These are phyloP conservation scores for Leonotis leonurus DNA, from an alignment of 257 asterid species.

Conservation along the genomic window DNA sequence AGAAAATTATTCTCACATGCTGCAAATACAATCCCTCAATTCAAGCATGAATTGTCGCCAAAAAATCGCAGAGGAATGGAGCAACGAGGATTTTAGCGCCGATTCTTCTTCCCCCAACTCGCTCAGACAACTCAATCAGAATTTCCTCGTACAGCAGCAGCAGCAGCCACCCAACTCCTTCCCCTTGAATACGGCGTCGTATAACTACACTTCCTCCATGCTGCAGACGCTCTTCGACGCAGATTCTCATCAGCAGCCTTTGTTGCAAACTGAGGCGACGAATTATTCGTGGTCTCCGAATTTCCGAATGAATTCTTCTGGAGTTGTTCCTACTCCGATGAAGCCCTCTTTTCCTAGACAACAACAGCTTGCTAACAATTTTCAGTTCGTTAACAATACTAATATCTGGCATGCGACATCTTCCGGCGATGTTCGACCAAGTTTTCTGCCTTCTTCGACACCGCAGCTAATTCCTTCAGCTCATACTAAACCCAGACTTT, in stretches of 20 bases:
- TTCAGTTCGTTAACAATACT: constrained; percentile 23
- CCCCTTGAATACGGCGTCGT: constrained; percentile 31
- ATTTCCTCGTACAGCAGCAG: constrained; percentile 15
- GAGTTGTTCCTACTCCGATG: constrained; percentile 9
- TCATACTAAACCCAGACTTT: not conserved
- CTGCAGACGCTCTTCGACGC: constrained; percentile 42
- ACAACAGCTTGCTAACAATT: constrained; percentile 17
- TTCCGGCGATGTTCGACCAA: constrained; percentile 12
- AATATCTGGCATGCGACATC: constrained; percentile 23
- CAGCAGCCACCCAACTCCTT: constrained; percentile 19
- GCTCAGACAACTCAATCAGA: constrained; percentile 6
- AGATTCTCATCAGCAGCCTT: constrained; percentile 27
- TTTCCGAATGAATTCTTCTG: constrained; percentile 22
- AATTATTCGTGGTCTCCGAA: constrained; percentile 20
- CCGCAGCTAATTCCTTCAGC: constrained; percentile 31
- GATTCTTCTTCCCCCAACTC: constrained; percentile 25
- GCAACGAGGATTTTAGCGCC: constrained; percentile 19
- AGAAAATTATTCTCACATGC: constrained; percentile 35
- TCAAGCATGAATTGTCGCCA: constrained; percentile 35
- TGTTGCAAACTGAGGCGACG: constrained; percentile 4
- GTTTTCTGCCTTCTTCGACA: constrained; percentile 26
- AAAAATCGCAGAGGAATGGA: constrained; percentile 18
- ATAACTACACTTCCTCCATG: constrained; percentile 35
- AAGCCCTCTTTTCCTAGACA: constrained; percentile 8
- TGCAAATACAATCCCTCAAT: constrained; percentile 35